Evolutionary conservation across 2,329 filamentous ascomycete genomes (phyloP).

Genomic region (Alternaria postmessia): DNA sequence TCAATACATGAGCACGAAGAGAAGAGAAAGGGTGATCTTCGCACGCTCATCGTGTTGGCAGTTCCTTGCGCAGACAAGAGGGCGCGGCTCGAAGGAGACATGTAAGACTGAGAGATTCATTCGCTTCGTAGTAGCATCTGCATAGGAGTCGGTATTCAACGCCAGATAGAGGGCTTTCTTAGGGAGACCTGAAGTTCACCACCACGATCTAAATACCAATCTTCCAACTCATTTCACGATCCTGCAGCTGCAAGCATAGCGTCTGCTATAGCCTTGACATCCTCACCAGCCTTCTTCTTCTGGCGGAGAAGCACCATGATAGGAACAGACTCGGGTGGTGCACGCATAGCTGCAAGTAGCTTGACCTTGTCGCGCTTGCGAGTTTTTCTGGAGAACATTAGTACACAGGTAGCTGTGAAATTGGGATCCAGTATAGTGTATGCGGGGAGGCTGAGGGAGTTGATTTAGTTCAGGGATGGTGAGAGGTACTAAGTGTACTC

Average conservation of each 20-base stretch:
- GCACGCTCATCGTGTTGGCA: neutral
- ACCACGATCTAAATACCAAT: constrained; percentile 9
- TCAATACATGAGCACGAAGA: neutral
- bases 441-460: neutral
- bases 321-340: constrained; percentile 17
- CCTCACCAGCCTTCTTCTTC: constrained; percentile 34
- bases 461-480: neutral
- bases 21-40: neutral
- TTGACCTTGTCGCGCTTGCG: constrained; percentile 20
- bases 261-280: constrained; percentile 30
- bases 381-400: constrained; percentile 6
- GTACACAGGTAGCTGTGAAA: neutral
- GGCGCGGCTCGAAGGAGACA: neutral
- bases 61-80: neutral
- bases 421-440: neutral
- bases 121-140: neutral
- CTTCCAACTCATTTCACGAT: constrained; percentile 11
- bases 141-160: neutral
- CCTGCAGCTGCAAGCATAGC: constrained; percentile 14
- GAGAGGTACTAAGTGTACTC: neutral
- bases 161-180: neutral
- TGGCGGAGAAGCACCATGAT: constrained; percentile 29
- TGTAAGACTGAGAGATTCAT: neutral
- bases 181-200: constrained; percentile 10
- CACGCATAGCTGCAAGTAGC: constrained; percentile 7